Evolutionary conservation across 345 rosid genomes (phyloP).

Genomic region (Microthlaspi erraticum): DNA sequence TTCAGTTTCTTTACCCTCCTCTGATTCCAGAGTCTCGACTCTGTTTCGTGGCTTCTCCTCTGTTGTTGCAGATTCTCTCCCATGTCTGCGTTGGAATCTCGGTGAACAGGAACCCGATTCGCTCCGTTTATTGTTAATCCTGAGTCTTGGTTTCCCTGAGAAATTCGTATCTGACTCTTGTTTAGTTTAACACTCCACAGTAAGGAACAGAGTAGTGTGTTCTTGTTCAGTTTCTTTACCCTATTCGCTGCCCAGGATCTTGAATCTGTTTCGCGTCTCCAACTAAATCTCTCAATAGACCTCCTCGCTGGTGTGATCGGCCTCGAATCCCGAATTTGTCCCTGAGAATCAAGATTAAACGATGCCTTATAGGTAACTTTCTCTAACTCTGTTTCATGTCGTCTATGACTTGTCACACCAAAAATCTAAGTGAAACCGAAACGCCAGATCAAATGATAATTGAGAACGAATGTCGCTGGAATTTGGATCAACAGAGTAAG

Average conservation of each 20-base stretch:
- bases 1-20: neutral
- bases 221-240: constrained; percentile 2
- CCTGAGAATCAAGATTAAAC: constrained; percentile 2
- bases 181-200: too few species aligned
- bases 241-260: neutral
- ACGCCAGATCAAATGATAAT: neutral
- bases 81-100: too few species aligned
- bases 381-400: neutral
- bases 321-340: neutral
- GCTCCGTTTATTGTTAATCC: neutral
- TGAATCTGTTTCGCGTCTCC: neutral
- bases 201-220: too few species aligned
- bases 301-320: neutral
- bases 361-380: neutral
- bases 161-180: too few species aligned
- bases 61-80: neutral
- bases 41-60: neutral
- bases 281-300: neutral
- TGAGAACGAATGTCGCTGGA: neutral
- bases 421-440: neutral
- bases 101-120: too few species aligned
- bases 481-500: neutral
- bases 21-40: neutral
- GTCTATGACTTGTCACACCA: neutral
- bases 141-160: too few species aligned